Evolutionary conservation across 495 filamentous ascomycete species (phyloP).

Genomic region (Tuber umbilicatum): DNA sequence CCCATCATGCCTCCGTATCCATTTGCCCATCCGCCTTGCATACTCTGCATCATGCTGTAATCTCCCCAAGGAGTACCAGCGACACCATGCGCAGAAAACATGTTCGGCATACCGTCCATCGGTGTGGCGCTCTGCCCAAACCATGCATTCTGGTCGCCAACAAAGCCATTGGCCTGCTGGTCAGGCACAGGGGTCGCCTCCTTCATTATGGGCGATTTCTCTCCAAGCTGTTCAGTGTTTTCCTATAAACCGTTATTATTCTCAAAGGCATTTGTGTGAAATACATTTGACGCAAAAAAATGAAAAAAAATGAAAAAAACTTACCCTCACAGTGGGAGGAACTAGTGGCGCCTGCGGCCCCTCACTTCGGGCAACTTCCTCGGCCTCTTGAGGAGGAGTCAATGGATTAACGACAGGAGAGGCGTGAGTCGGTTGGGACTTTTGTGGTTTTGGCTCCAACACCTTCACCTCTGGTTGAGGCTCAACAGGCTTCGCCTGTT

Average conservation of each 20-base stretch:
- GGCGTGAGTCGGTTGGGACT: conserved; percentile 14
- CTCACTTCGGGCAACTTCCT: conserved; percentile 19
- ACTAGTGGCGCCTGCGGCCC: conserved; percentile 14
- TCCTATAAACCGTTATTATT: conserved; percentile 22
- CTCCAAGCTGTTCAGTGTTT: conserved; percentile 18
- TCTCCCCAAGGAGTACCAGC: conserved; percentile 55
- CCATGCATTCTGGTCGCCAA: conserved; percentile 33
- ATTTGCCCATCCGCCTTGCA: conserved; percentile 34
- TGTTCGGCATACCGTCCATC: conserved; percentile 35
- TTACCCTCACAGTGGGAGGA: conserved; percentile 1
- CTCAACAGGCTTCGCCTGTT: conserved; percentile 26
- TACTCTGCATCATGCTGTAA: conserved; percentile 62
- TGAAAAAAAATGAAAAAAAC: background rate
- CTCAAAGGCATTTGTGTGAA: background rate
- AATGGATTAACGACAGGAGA: conserved; percentile 32
- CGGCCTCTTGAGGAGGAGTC: conserved; percentile 31
- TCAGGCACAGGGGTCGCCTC: conserved; percentile 32
- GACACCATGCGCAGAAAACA: conserved; percentile 39
- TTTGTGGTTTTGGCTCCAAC: conserved; percentile 23
- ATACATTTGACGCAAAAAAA: conserved; percentile 4
- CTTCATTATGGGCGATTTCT: conserved; percentile 17
- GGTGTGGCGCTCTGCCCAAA: conserved; percentile 23
- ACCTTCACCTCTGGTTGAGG: conserved; percentile 20
- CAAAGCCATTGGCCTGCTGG: conserved; percentile 37
- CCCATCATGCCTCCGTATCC: conserved; percentile 62